phyloP scores from a whole-genome alignment of 768 basidiomycete genomes.

The Boletus subcaerulescens region DNA sequence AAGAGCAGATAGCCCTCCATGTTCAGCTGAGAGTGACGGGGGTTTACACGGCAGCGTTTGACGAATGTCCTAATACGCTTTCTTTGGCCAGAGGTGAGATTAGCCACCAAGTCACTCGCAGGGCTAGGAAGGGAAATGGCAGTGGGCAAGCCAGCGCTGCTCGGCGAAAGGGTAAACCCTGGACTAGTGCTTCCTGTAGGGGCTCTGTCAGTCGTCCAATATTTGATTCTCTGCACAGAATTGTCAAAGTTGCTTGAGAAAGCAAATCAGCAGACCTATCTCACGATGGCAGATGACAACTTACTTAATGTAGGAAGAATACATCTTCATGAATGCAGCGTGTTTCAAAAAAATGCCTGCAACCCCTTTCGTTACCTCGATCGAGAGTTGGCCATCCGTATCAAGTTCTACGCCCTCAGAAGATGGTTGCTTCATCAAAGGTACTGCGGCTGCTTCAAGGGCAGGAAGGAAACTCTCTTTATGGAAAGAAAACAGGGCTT shows the following conservation, averaged over 20 bases:
- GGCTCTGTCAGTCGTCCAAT: conserved; percentile 70
- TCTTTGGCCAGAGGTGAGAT: conserved; percentile 73
- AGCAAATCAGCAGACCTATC: conserved; percentile 10
- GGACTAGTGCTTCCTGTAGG: conserved; percentile 39
- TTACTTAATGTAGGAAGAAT: conserved; percentile 96
- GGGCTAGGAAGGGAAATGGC: conserved; percentile 45
- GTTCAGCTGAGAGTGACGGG: conserved; percentile 90
- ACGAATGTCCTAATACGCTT: conserved; percentile 87
- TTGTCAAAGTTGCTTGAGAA: conserved; percentile 84
- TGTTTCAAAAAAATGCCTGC: conserved; percentile 90
- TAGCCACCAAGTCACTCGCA: conserved; percentile 43
- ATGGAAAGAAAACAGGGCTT: conserved; percentile 90
- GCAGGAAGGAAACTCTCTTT: conserved; percentile 90
- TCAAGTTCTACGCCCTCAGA: conserved; percentile 52
- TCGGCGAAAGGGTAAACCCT: conserved; percentile 42
- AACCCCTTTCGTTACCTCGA: conserved; percentile 73
- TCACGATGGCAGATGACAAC: conserved; percentile 26
- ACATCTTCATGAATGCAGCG: conserved; percentile 98
- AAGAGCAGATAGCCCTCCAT: conserved; percentile 91
- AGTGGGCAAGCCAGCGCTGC: conserved; percentile 54
- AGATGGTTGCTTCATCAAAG: conserved; percentile 52
- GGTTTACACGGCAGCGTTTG: conserved; percentile 86
- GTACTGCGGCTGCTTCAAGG: conserved; percentile 72
- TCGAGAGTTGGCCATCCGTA: conserved; percentile 68
- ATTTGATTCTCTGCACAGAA: conserved; percentile 81